Conservation (phyloP, 1,284 basidiomycete genomes). For the Exobasidium cylindrosporum region DNA sequence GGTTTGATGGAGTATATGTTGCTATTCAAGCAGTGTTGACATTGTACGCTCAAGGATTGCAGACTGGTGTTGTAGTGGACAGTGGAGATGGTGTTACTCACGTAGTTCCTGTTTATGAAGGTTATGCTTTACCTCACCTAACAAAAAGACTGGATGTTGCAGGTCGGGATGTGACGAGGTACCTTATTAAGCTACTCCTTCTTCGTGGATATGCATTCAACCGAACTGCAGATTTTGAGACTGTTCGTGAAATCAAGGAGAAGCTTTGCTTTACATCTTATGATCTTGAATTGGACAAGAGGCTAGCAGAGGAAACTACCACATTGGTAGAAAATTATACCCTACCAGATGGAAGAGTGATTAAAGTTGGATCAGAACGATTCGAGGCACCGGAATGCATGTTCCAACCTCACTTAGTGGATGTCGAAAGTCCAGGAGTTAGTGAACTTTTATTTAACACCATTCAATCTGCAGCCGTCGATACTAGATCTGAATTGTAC, state of each 20-base stretch:
- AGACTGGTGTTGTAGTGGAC: constrained; percentile 96
- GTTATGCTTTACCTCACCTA: constrained; percentile 89
- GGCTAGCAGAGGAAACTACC: constrained; percentile 92
- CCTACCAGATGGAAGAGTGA: constrained; percentile 89
- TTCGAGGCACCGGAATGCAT: constrained; percentile 99
- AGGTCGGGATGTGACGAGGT: constrained; percentile 94
- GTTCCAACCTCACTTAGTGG: constrained; percentile 98
- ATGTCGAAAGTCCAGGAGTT: constrained; percentile 93
- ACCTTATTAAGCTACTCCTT: constrained; percentile 94
- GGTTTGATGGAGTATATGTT: constrained; percentile 91
- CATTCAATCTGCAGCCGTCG: constrained; percentile 86
- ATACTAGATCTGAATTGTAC: constrained; percentile 86
- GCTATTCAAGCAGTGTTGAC: constrained; percentile 98
- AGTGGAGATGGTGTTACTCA: constrained; percentile 99
- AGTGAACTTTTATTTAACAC: constrained; percentile 97
- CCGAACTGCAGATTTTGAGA: constrained; percentile 98
- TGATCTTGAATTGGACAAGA: constrained; percentile 90
- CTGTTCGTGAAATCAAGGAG: constrained; percentile 97
- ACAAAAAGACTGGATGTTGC: constrained; percentile 88
- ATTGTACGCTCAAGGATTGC: constrained; percentile 93
- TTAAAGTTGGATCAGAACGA: constrained; percentile 98
- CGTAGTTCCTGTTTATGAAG: constrained; percentile 94
- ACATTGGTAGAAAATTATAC: constrained; percentile 94
- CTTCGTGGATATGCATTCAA: constrained; percentile 99
- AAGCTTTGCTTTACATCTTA: constrained; percentile 95